Evolutionary conservation across 495 filamentous ascomycete genomes (phyloP).

Genomic region (Cercophora newfieldiana): DNA sequence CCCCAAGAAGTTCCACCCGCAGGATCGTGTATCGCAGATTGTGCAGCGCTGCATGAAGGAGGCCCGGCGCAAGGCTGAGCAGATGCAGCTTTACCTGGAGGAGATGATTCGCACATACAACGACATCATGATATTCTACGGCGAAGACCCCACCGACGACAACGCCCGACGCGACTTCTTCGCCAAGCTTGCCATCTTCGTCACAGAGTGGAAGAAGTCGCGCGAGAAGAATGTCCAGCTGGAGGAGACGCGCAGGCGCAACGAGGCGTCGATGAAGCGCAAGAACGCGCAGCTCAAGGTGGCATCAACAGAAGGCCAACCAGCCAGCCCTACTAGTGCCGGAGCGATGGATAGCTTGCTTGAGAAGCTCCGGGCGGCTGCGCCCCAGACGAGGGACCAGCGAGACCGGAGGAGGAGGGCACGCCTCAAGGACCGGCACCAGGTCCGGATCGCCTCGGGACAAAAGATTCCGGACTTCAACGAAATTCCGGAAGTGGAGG

Average conservation of each 20-base stretch:
- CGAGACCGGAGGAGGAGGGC: slow-evolving; percentile 85
- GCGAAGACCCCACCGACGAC: slow-evolving; percentile 89
- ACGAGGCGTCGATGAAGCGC: slow-evolving; percentile 87
- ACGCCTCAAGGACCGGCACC: slow-evolving; percentile 84
- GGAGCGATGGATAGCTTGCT: slow-evolving; percentile 97
- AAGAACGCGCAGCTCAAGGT: slow-evolving; percentile 71
- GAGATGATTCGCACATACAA: slow-evolving; percentile 90
- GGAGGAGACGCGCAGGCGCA: slow-evolving; percentile 79
- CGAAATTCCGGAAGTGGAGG: slow-evolving; percentile 52
- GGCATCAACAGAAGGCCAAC: slow-evolving; percentile 48
- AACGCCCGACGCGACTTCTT: slow-evolving; percentile 97
- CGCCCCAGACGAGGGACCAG: slow-evolving; percentile 83
- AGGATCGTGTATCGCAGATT: slow-evolving; percentile 89
- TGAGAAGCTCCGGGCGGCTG: slow-evolving; percentile 91
- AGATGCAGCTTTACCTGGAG: slow-evolving; percentile 90
- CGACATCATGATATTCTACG: slow-evolving; percentile 96
- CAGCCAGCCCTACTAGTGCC: slow-evolving; percentile 70
- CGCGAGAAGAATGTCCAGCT: slow-evolving; percentile 83
- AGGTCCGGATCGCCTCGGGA: slow-evolving; percentile 86
- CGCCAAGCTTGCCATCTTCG: slow-evolving; percentile 86
- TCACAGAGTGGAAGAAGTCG: slow-evolving; percentile 94
- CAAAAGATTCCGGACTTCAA: slow-evolving; percentile 74
- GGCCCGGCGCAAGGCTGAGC: slow-evolving; percentile 91
- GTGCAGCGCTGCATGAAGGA: slow-evolving; percentile 96
- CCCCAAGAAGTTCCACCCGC: slow-evolving; percentile 95